Conservation (phyloP, 1,139 yeast species). For the Sugiyamaella pinicola region DNA sequence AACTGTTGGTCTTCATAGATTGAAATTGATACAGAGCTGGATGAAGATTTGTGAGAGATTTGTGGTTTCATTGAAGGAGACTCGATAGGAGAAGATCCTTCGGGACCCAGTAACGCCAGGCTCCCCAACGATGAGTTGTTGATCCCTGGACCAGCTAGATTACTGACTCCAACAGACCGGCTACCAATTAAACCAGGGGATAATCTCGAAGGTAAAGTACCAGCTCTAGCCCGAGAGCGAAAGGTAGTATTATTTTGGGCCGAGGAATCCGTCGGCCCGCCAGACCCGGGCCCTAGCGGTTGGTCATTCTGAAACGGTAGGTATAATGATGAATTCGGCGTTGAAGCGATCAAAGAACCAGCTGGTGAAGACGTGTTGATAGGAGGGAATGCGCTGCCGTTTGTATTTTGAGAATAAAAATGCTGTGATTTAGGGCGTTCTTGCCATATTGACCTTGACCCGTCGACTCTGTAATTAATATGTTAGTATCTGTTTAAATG, state of each 20-base stretch:
- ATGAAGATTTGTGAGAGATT: conserved; percentile 22
- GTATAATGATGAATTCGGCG: conserved; percentile 23
- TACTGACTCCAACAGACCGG: background rate
- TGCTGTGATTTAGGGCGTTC: conserved; percentile 26
- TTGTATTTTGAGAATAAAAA: conserved; percentile 17
- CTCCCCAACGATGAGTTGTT: conserved; percentile 36
- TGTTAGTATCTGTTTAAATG: background rate
- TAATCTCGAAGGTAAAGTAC: conserved; percentile 48
- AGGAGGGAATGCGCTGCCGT: conserved; percentile 11
- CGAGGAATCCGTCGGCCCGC: conserved; percentile 19
- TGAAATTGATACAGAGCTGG: conserved; percentile 16
- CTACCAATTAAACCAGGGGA: conserved; percentile 36
- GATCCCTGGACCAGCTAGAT: conserved; percentile 16
- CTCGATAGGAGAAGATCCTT: conserved; percentile 30
- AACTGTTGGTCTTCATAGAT: conserved; percentile 8
- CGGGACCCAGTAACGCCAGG: conserved; percentile 40
- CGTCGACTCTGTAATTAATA: conserved; percentile 9
- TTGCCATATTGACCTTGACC: conserved; percentile 25
- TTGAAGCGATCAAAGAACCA: conserved; percentile 19
- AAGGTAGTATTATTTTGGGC: conserved; percentile 24
- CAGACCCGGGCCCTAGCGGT: conserved; percentile 4
- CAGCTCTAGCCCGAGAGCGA: conserved; percentile 47
- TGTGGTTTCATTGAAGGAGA: conserved; percentile 26
- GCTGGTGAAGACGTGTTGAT: conserved; percentile 19
- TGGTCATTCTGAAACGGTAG: conserved; percentile 17